phyloP scores from a whole-genome alignment of 495 filamentous ascomycete species.

The Aspergillus hancockii region DNA sequence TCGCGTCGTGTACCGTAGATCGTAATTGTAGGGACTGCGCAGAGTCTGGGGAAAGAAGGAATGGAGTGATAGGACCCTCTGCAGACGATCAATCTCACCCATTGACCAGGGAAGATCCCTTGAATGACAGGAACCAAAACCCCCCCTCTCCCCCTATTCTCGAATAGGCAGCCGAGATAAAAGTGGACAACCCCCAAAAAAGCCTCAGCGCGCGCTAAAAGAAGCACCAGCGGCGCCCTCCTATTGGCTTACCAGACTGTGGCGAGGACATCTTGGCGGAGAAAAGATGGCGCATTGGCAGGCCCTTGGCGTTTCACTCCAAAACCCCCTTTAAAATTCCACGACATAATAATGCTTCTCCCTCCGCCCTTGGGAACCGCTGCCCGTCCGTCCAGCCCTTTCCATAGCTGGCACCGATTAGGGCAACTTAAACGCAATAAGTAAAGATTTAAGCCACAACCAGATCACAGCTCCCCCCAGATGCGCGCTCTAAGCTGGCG shows the following conservation, averaged over 20 bases:
- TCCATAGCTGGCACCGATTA: not conserved
- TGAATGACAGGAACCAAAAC: not conserved
- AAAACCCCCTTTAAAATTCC: slow-evolving; percentile 3
- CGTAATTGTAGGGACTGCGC: too few species aligned
- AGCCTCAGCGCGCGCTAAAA: not conserved
- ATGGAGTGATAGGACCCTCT: too few species aligned
- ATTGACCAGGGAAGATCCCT: not conserved
- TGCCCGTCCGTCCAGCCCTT: not conserved
- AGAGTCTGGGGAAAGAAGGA: too few species aligned
- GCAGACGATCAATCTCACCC: too few species aligned
- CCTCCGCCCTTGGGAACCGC: not conserved
- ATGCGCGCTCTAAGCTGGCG: slow-evolving; percentile 2
- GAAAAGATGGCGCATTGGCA: not conserved
- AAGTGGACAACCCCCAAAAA: not conserved
- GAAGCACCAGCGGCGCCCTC: not conserved
- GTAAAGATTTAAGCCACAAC: not conserved
- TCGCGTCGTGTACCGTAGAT: too few species aligned
- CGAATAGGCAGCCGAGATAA: not conserved
- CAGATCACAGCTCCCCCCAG: not conserved
- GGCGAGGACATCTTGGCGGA: not conserved
- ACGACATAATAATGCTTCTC: not conserved
- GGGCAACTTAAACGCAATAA: not conserved
- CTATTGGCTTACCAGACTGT: not conserved
- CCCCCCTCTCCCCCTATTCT: not conserved
- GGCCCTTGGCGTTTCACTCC: slow-evolving; percentile 1